Conservation (phyloP, 2,329 filamentous ascomycete species). For the Colletotrichum sojae region DNA sequence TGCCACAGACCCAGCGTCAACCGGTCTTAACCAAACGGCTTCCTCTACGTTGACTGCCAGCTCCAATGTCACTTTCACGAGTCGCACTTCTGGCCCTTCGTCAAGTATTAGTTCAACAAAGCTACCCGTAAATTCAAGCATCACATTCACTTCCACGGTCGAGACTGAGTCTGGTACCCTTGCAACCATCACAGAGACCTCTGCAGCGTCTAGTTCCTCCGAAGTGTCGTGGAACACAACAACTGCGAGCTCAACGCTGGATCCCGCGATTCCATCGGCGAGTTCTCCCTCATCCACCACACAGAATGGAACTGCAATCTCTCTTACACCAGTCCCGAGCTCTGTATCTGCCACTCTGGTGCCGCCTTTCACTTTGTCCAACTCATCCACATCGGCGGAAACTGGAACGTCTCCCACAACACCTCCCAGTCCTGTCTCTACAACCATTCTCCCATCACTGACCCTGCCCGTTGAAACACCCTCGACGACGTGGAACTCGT, state of each 20-base stretch:
- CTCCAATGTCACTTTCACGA: neutral
- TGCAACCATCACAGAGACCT: conserved; percentile 15
- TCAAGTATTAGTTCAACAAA: neutral
- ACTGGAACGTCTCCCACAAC: neutral
- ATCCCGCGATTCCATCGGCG: neutral
- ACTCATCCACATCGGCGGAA: neutral
- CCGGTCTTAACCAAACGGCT: neutral
- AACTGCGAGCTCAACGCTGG: neutral
- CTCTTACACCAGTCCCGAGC: neutral
- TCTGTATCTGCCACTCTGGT: neutral
- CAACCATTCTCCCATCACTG: neutral
- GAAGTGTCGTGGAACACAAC: neutral
- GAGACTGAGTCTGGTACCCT: conserved; percentile 22
- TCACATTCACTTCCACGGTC: neutral
- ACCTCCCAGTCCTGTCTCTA: neutral
- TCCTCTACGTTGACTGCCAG: neutral
- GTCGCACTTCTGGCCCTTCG: neutral
- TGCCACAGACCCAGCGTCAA: neutral
- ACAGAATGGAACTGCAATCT: neutral
- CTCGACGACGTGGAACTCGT: conserved; percentile 29
- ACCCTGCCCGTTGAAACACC: conserved; percentile 29
- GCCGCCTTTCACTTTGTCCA: conserved; percentile 18
- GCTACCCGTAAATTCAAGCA: neutral
- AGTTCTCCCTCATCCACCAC: neutral
- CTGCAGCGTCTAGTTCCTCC: neutral